These are phyloP conservation scores for Pseudotsuga menziesii DNA, from an alignment of 75 land plant genomes.

Conservation along the genomic window DNA sequence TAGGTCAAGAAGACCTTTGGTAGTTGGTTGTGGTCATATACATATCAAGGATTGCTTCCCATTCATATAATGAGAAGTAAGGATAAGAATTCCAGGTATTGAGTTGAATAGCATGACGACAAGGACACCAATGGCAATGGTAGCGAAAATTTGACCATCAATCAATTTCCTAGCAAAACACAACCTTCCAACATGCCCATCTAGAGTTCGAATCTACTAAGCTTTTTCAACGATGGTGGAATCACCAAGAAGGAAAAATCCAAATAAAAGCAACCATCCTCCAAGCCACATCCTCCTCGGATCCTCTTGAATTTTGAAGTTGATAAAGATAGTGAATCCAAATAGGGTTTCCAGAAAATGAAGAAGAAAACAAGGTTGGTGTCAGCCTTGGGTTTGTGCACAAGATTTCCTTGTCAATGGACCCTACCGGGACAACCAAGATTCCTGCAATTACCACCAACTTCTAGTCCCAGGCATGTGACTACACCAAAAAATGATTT, in stretches of 20 bases:
- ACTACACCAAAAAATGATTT: constrained; percentile 78
- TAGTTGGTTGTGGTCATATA: too few relatives aligned
- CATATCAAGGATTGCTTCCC: neutral
- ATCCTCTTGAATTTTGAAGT: constrained; percentile 25
- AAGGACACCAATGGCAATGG: constrained; percentile 22
- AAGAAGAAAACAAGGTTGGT: constrained; percentile 28
- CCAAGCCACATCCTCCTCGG: constrained; percentile 13
- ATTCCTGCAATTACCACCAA: constrained; percentile 35
- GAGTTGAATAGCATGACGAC: constrained; percentile 60
- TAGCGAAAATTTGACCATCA: constrained; percentile 1
- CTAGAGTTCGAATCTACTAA: constrained; percentile 51
- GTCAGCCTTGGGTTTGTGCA: neutral
- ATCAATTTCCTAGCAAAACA: constrained; percentile 11
- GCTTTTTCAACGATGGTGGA: constrained; percentile 75
- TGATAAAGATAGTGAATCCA: constrained; percentile 8
- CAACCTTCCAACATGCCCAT: neutral
- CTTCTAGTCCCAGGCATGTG: constrained; percentile 86
- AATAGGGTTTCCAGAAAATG: constrained; percentile 10
- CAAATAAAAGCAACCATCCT: constrained; percentile 6
- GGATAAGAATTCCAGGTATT: constrained; percentile 78
- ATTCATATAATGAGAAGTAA: constrained; percentile 30
- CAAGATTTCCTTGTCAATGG: constrained; percentile 18
- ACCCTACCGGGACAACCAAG: constrained; percentile 16
- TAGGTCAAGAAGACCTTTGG: too few relatives aligned
- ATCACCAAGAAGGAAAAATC: constrained; percentile 6